Base-by-base conservation (phyloP, 169 alveolate genomes). In the Plasmodium vivax region DNA sequence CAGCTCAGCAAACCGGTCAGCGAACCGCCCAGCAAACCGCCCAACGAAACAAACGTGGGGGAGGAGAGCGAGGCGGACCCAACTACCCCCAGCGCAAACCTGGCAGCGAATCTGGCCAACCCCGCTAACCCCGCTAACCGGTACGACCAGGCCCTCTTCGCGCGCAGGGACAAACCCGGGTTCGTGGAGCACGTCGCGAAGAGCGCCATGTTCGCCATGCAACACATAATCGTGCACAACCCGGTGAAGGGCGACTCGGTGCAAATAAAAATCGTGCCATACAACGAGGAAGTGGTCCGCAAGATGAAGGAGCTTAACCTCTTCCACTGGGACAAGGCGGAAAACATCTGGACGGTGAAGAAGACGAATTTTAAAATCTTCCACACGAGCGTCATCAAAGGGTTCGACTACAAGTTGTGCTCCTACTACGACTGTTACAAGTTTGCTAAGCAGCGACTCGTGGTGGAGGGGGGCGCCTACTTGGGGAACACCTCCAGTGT, bases 151-250 rank as follows among this genome's bases (percentile, higher is more conserved):
- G 87, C 79, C 36, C 27, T 79, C 14, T 87, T 87, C 71, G 14
- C 81, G 9, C 79, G 62, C 43, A 56, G 58, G 41, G 82, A 87
- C 68, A 87, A 87, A 71, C 16, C 19, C 1, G 51, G 62, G 19
- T 87, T 87, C 68, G 77, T 87, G 5, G 82, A 87, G 14, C 81
- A 87, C 71, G 62, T 87, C 38, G 45, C 80, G 43, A 87, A 77
- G 16, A 84, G 80, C 32, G 38, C 38, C 14, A 87, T 87, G 85
- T 74, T 87, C 62, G 62, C 51, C 36, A 87, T 87, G 34, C 87
- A 87, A 77, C 93, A 87, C 58, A 75, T 87, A 32, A 87, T 87
- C 68, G 45, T 87, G 62, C 79, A 87, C 82, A 87, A 71, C 71
- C 62, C 62, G 4, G 73, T 87, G 7, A 62, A 47, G 62, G 41